Conservation (phyloP, 2,329 filamentous ascomycete genomes). For the Colletotrichum spaethianum region DNA sequence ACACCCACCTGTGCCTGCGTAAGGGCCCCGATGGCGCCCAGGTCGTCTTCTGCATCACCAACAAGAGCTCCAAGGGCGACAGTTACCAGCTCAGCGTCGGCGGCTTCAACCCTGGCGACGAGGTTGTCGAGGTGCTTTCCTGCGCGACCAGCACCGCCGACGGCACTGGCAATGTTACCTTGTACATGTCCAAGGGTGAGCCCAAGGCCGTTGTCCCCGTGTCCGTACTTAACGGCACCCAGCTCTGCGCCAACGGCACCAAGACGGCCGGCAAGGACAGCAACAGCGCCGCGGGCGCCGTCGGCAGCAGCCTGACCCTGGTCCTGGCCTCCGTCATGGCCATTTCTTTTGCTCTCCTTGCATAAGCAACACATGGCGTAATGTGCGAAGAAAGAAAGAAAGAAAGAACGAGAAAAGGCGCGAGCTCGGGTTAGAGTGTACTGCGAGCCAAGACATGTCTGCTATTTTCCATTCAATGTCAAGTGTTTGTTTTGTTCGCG, state of each 20-base stretch:
- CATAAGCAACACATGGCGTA: conserved; percentile 11
- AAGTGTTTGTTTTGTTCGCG: neutral
- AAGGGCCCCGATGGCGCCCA: conserved; percentile 37
- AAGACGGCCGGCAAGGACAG: conserved; percentile 20
- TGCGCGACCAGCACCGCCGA: conserved; percentile 34
- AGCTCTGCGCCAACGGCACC: conserved; percentile 35
- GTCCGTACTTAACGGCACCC: conserved; percentile 17
- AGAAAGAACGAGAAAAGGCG: neutral
- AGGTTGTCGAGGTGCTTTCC: conserved; percentile 32
- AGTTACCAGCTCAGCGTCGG: conserved; percentile 34
- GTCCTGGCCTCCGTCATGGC: conserved; percentile 31
- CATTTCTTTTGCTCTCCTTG: conserved; percentile 31
- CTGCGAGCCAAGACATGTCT: conserved; percentile 25
- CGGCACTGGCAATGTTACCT: conserved; percentile 38
- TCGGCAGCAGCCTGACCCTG: conserved; percentile 28
- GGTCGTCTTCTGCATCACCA: conserved; percentile 41
- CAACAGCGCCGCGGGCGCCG: conserved; percentile 13
- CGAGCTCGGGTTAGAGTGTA: neutral
- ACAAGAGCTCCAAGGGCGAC: conserved; percentile 38
- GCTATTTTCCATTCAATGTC: conserved; percentile 6
- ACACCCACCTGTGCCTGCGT: conserved; percentile 37
- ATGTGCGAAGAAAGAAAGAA: neutral
- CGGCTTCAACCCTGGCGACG: conserved; percentile 36
- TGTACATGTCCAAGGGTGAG: conserved; percentile 38
- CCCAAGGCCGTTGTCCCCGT: conserved; percentile 29